Conservation (phyloP, 345 rosid species). For the Eucalyptus globulus region DNA sequence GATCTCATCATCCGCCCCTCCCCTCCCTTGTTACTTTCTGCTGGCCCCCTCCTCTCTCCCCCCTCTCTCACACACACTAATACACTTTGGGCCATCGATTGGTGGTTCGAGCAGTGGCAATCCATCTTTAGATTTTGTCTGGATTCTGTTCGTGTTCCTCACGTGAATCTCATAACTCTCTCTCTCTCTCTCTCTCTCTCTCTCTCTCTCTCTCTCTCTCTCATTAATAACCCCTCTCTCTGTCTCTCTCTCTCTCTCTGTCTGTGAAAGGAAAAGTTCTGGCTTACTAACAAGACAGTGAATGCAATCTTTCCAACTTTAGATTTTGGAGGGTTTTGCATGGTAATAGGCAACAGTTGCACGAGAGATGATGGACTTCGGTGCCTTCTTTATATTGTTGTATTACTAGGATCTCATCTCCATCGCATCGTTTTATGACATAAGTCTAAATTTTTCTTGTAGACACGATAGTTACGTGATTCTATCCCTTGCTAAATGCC, state of each 20-base stretch:
- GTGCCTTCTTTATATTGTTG: no score
- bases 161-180: background rate
- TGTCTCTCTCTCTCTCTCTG: background rate
- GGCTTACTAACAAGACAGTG: background rate
- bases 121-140: background rate
- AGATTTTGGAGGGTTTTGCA: background rate
- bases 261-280: background rate
- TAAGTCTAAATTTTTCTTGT: background rate
- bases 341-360: background rate
- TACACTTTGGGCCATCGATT: background rate
- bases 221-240: background rate
- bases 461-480: background rate
- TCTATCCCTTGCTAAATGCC: background rate
- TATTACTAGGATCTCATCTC: background rate
- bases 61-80: background rate
- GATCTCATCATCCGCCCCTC: background rate
- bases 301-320: background rate
- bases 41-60: background rate
- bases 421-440: background rate
- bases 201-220: background rate
- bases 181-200: background rate
- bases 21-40: background rate
- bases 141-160: background rate
- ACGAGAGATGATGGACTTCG: background rate
- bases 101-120: background rate